Evolutionary conservation across 78 protist species (phyloP).

Genomic region (Dictyostelium citrinum): DNA sequence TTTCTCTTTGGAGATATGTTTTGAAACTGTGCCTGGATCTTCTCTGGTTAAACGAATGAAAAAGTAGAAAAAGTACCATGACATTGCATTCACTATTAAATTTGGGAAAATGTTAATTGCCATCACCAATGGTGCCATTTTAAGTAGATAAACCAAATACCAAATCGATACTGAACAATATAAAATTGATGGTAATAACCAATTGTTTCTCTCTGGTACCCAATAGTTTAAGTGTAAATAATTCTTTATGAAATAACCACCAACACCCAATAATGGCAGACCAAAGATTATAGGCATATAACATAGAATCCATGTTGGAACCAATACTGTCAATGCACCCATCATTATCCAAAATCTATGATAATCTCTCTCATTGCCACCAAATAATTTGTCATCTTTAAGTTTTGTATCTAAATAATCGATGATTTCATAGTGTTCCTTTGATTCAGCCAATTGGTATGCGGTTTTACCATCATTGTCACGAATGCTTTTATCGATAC

Average conservation of each 20-base stretch:
- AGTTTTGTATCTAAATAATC: constrained; percentile 5
- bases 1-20: neutral
- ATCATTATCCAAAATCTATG: neutral
- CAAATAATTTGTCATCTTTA: neutral
- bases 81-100: neutral
- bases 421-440: neutral
- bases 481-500: neutral
- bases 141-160: neutral
- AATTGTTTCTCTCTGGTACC: constrained; percentile 46
- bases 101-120: neutral
- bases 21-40: constrained; percentile 11
- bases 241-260: constrained; percentile 1
- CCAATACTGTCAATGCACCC: neutral
- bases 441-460: neutral
- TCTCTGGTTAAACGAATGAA: neutral
- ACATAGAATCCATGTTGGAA: constrained; percentile 1
- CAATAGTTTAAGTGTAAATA: constrained; percentile 9
- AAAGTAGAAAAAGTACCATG: constrained; percentile 30
- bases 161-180: neutral
- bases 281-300: neutral
- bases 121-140: neutral
- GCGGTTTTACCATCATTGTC: constrained; percentile 25
- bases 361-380: neutral
- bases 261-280: neutral
- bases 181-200: constrained; percentile 18